Evolutionary conservation across 2,329 filamentous ascomycete species (phyloP).

Genomic region (Didymellaceae sp.): DNA sequence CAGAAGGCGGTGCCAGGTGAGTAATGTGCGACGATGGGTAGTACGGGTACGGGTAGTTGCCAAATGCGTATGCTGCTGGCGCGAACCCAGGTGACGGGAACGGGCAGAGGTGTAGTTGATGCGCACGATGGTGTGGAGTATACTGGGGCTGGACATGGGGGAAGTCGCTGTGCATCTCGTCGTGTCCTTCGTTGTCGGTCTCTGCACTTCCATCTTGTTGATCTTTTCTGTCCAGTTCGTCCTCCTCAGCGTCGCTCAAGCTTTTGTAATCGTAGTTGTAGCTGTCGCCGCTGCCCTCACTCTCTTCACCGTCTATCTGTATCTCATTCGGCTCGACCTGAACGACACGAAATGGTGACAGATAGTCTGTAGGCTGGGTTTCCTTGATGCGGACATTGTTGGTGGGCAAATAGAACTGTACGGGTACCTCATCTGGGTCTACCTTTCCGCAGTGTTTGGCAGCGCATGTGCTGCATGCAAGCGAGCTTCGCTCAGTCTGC

Average conservation of each 20-base stretch:
- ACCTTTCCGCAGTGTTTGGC: not conserved
- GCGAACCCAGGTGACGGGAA: constrained; percentile 2
- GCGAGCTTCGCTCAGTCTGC: not conserved
- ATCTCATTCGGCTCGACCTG: not conserved
- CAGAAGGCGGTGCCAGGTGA: not conserved
- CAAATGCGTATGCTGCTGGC: not conserved
- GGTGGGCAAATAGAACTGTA: constrained; percentile 10
- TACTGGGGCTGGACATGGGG: not conserved
- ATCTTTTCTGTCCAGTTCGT: not conserved
- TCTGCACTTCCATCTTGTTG: not conserved
- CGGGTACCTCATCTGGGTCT: constrained; percentile 11
- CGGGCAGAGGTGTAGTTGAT: not conserved
- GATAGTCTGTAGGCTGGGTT: not conserved
- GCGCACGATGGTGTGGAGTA: not conserved
- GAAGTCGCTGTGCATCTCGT: not conserved
- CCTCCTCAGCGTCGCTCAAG: constrained; percentile 9
- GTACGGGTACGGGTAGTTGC: not conserved
- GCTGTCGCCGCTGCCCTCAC: not conserved
- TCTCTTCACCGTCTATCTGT: not conserved
- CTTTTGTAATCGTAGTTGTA: constrained; percentile 10
- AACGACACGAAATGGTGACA: not conserved
- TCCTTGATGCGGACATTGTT: constrained; percentile 2
- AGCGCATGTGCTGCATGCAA: constrained; percentile 8
- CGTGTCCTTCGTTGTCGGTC: not conserved
- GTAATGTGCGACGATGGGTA: not conserved